phyloP scores from a whole-genome alignment of 1,139 yeast species.

The Yamadazyma jaroonii region DNA sequence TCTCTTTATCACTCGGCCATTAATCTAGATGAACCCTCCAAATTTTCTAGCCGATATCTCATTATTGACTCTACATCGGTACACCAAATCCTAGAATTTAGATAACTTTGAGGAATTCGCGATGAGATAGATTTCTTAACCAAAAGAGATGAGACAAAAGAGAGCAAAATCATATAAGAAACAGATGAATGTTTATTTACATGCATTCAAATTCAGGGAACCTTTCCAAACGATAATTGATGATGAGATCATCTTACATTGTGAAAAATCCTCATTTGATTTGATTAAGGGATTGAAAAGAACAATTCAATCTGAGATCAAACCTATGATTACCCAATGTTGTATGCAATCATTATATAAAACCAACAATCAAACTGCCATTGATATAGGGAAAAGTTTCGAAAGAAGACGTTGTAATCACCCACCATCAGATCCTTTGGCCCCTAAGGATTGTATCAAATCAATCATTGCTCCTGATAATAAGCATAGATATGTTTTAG shows the following conservation, averaged over 20 bases:
- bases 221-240: slow-evolving; percentile 91
- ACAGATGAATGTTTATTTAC: slow-evolving; percentile 80
- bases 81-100: too few relatives aligned
- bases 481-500: slow-evolving; percentile 87
- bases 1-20: too few relatives aligned
- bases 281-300: slow-evolving; percentile 72
- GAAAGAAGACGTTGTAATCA: slow-evolving; percentile 72
- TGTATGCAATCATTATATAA: slow-evolving; percentile 83
- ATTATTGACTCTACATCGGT: too few relatives aligned
- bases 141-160: slow-evolving; percentile 82
- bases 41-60: too few relatives aligned
- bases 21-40: too few relatives aligned
- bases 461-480: slow-evolving; percentile 70
- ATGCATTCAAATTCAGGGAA: slow-evolving; percentile 87
- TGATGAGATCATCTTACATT: slow-evolving; percentile 67
- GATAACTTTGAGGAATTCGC: not conserved
- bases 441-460: slow-evolving; percentile 74
- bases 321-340: slow-evolving; percentile 96
- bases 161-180: slow-evolving; percentile 92
- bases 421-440: slow-evolving; percentile 56
- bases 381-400: slow-evolving; percentile 72
- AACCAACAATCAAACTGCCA: slow-evolving; percentile 68
- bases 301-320: slow-evolving; percentile 81
- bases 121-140: slow-evolving; percentile 1
- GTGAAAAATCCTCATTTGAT: slow-evolving; percentile 68